A percentile compares a stretch with the other conserved stretches of the same genome.
Conservation (phyloP, 768 basidiomycete genomes). For the Serendipita vermifera region DNA sequence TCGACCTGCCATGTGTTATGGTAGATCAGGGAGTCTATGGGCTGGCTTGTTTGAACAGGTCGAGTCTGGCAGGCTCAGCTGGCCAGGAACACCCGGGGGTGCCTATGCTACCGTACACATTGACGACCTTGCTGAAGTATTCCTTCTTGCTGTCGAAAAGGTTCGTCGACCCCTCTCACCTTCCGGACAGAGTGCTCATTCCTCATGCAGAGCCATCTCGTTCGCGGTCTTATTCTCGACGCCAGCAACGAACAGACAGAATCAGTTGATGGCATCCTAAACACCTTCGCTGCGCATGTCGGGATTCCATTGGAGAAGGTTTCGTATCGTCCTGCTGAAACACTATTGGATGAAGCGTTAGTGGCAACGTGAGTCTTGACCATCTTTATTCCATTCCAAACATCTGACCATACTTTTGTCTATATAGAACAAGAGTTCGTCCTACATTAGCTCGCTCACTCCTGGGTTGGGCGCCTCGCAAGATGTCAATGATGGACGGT, state of each 20-base stretch:
- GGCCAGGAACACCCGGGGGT: conserved; percentile 27
- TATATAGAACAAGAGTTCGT: conserved; percentile 24
- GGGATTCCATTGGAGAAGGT: conserved; percentile 18
- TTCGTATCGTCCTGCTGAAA: neutral
- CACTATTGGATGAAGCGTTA: conserved; percentile 10
- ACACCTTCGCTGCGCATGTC: conserved; percentile 27
- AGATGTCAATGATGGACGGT: conserved; percentile 32
- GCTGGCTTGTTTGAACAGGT: conserved; percentile 25
- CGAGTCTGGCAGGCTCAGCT: conserved; percentile 22
- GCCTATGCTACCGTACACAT: conserved; percentile 28
- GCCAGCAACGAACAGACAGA: conserved; percentile 30
- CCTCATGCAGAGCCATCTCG: conserved; percentile 15
- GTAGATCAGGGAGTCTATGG: conserved; percentile 29
- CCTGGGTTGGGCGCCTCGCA: conserved; percentile 33
- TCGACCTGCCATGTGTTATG: conserved; percentile 33
- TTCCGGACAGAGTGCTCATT: neutral
- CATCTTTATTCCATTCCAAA: conserved; percentile 16
- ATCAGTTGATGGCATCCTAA: conserved; percentile 30
- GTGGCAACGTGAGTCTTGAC: conserved; percentile 1
- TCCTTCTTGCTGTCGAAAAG: conserved; percentile 29
- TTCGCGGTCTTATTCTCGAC: conserved; percentile 31
- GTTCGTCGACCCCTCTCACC: conserved; percentile 13
- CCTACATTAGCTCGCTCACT: conserved; percentile 31
- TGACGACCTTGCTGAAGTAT: conserved; percentile 37
- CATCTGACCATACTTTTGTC: conserved; percentile 26